Conservation (phyloP, 768 basidiomycete genomes). For the Trametes maxima region DNA sequence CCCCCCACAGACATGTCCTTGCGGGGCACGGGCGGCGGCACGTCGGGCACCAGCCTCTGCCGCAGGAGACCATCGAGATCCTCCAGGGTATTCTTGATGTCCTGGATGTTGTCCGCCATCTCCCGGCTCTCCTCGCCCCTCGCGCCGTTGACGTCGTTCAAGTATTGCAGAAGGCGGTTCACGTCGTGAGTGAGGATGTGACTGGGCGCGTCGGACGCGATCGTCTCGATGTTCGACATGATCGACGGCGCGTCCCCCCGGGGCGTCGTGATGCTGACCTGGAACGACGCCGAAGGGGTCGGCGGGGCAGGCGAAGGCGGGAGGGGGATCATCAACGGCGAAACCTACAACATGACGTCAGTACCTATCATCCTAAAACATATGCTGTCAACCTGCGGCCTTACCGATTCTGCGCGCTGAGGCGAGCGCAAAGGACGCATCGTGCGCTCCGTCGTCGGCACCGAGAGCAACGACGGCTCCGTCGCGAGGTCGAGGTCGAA, state of each 20-base stretch:
- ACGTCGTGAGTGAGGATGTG: conserved; percentile 54
- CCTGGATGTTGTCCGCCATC: conserved; percentile 65
- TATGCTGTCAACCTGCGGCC: conserved; percentile 15
- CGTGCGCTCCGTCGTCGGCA: conserved; percentile 33
- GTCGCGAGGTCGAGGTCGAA: conserved; percentile 47
- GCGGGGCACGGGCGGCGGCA: conserved; percentile 33
- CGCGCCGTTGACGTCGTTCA: conserved; percentile 65
- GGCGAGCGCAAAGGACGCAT: conserved; percentile 18
- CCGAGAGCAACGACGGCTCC: conserved; percentile 59
- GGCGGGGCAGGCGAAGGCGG: conserved; percentile 38
- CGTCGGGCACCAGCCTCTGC: conserved; percentile 20
- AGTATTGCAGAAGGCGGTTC: conserved; percentile 50
- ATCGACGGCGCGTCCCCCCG: conserved; percentile 51
- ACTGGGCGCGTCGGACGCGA: conserved; percentile 42
- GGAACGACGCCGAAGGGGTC: conserved; percentile 43
- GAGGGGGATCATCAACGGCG: conserved; percentile 36
- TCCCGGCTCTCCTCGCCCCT: conserved; percentile 67
- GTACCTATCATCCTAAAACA: neutral
- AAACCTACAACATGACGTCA: conserved; percentile 28
- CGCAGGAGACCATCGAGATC: conserved; percentile 37
- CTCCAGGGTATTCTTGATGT: conserved; percentile 68
- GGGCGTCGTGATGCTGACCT: conserved; percentile 55
- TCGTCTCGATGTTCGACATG: conserved; percentile 46
- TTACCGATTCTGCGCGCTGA: conserved; percentile 32
- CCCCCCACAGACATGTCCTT: conserved; percentile 51